These are phyloP conservation scores for Mycena rosella DNA, from an alignment of 768 basidiomycete genomes.

Conservation along the genomic window DNA sequence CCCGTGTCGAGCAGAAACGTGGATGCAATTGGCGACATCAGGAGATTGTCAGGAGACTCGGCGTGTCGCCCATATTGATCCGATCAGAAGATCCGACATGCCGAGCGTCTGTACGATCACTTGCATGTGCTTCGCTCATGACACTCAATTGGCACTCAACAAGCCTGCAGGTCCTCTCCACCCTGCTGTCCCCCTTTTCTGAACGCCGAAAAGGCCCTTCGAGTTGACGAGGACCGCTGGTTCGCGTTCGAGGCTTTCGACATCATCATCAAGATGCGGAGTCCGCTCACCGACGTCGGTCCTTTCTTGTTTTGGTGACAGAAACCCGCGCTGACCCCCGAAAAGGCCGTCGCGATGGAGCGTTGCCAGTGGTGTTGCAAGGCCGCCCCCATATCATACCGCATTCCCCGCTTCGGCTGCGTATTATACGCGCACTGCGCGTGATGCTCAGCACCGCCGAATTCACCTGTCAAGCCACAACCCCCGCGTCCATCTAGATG, in stretches of 20 bases:
- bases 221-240: slow-evolving; percentile 65
- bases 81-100: too few relatives aligned
- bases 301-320: neutral
- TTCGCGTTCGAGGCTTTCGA: slow-evolving; percentile 75
- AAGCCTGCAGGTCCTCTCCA: slow-evolving; percentile 71
- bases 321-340: slow-evolving; percentile 8
- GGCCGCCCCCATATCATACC: slow-evolving; percentile 62
- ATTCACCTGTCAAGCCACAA: slow-evolving; percentile 55
- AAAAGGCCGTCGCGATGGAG: slow-evolving; percentile 61
- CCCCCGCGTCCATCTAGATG: slow-evolving; percentile 62
- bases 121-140: too few relatives aligned
- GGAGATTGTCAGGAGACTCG: too few relatives aligned
- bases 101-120: too few relatives aligned
- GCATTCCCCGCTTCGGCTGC: slow-evolving; percentile 56
- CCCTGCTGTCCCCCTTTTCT: slow-evolving; percentile 71
- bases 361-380: slow-evolving; percentile 81
- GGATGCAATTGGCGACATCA: too few relatives aligned
- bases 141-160: too few relatives aligned
- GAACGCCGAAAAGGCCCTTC: slow-evolving; percentile 47
- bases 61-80: too few relatives aligned
- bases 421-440: slow-evolving; percentile 65
- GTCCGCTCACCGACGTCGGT: slow-evolving; percentile 66
- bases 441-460: slow-evolving; percentile 59
- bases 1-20: too few relatives aligned
- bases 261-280: slow-evolving; percentile 68